Base-by-base conservation (phyloP, 192 early-diverging fungal genomes). In the Backusella circina region DNA sequence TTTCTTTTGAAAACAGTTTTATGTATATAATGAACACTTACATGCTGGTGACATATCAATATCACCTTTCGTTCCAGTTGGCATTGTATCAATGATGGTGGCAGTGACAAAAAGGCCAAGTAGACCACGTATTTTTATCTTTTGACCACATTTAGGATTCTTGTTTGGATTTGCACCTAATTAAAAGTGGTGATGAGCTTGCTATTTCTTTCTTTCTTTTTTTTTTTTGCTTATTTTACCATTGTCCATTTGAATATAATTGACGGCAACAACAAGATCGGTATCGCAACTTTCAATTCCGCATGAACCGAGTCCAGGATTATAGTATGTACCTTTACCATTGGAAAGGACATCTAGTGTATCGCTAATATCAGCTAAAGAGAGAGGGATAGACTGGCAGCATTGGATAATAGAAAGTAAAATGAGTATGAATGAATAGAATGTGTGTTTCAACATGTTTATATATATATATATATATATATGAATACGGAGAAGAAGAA, bases 301-400 rank as follows among this genome's bases (percentile, higher is more conserved):
- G 66, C 88, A 89, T 0, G 88, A 82, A 5, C 88, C 86, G 3
- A 84, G 75, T 2, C 88, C 88, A 28, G 84, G 77, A 26, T 79
- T 80, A 50, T 80, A 89, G 44, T 79, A 89, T 0, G 88, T 89
- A 9, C 85, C 88, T 23, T 89, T 83, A 33, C 88, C 88, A 2
- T 70, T 61, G 12, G 28, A 28, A 28, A 61, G 54, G 3, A 30
- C 69, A 83, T 12, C 23, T 13, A 61, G 54, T 28, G 54, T 28
- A 61, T 61, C 23, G 9, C 26, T 26, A 61, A 61, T 23, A 61
- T 4, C 7, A 61, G 1, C 26, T 61, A 61, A 61, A 61, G 54
- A 61, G 26, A 61, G 26, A 61, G 54, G 54, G 28, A 23, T 28
- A 1, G 54, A 23, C 7, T 61, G 54, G 28, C 23, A 61, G 26